These are phyloP conservation scores for Amanita phalloides DNA, from an alignment of 768 basidiomycete genomes.

Conservation along the genomic window DNA sequence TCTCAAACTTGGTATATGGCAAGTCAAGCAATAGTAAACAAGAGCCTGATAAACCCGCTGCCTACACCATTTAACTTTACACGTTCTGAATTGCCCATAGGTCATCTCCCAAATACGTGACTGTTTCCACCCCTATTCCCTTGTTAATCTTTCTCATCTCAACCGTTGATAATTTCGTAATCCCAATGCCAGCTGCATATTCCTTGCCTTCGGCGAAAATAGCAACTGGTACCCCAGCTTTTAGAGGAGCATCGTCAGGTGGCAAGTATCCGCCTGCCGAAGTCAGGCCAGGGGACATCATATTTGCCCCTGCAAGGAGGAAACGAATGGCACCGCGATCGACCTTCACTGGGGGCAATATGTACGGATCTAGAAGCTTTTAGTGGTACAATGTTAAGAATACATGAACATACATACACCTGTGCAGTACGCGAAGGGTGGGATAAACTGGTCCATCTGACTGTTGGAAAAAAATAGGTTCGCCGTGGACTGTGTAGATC, in stretches of 20 bases:
- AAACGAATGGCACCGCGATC: slow-evolving; percentile 98
- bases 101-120: slow-evolving; percentile 83
- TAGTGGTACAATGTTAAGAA: background rate
- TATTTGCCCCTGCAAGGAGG: slow-evolving; percentile 84
- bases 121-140: slow-evolving; percentile 79
- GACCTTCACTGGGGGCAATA: slow-evolving; percentile 80
- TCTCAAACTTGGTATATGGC: no score
- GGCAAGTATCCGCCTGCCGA: slow-evolving; percentile 87
- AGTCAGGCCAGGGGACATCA: slow-evolving; percentile 97
- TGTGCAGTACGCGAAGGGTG: slow-evolving; percentile 81
- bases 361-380: slow-evolving; percentile 63
- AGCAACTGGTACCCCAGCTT: slow-evolving; percentile 72
- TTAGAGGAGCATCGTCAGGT: slow-evolving; percentile 52
- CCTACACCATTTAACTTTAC: slow-evolving; percentile 19
- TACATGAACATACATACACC: slow-evolving; percentile 48
- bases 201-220: slow-evolving; percentile 96
- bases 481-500: slow-evolving; percentile 79
- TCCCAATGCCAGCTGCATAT: slow-evolving; percentile 78
- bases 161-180: slow-evolving; percentile 74
- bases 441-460: slow-evolving; percentile 92
- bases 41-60: background rate
- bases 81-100: slow-evolving; percentile 64
- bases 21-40: background rate
- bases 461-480: slow-evolving; percentile 92
- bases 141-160: slow-evolving; percentile 89